A percentile compares a stretch with the other conserved stretches of the same genome.
These are phyloP conservation scores for Nitzschia sp. DNA, from an alignment of 108 stramenopile genomes.

Conservation along the genomic window DNA sequence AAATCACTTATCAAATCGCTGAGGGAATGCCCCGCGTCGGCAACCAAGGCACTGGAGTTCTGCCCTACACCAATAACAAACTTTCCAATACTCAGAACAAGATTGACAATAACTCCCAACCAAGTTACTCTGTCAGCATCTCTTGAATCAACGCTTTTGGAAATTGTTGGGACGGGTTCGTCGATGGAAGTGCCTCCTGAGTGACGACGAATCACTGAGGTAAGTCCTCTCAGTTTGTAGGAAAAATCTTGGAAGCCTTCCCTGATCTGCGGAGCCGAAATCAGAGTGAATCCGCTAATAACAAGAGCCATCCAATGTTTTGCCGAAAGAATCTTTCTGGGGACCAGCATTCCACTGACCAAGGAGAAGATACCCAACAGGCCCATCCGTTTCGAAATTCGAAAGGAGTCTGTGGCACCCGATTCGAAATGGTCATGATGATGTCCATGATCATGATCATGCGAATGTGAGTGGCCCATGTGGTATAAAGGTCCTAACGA, in stretches of 20 bases:
- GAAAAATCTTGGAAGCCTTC: slow-evolving; percentile 6
- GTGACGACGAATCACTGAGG: slow-evolving; percentile 26
- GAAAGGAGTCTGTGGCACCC: slow-evolving; percentile 36
- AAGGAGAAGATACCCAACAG: slow-evolving; percentile 55
- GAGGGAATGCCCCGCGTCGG: slow-evolving; percentile 95
- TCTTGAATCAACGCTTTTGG: slow-evolving; percentile 39
- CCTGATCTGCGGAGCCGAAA: slow-evolving; percentile 20
- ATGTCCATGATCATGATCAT: slow-evolving; percentile 41
- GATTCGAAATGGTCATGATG: slow-evolving; percentile 18
- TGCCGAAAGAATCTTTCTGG: slow-evolving; percentile 15
- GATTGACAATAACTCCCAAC: slow-evolving; percentile 80
- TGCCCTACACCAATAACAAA: slow-evolving; percentile 73
- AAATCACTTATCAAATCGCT: slow-evolving; percentile 90
- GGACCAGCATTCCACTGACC: slow-evolving; percentile 37
- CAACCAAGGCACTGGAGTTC: slow-evolving; percentile 86
- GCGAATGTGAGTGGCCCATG: slow-evolving; percentile 54
- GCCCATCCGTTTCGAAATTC: slow-evolving; percentile 34
- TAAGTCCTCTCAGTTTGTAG: slow-evolving; percentile 10
- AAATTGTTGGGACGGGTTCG: slow-evolving; percentile 11
- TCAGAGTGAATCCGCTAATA: slow-evolving; percentile 15
- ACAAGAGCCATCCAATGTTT: slow-evolving; percentile 30
- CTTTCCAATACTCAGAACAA: slow-evolving; percentile 77
- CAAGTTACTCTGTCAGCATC: slow-evolving; percentile 86
- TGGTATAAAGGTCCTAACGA: slow-evolving; percentile 18
- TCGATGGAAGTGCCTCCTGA: slow-evolving; percentile 25